phyloP scores from a whole-genome alignment of 129 eudicot genomes.

The Flaveria brownii region DNA sequence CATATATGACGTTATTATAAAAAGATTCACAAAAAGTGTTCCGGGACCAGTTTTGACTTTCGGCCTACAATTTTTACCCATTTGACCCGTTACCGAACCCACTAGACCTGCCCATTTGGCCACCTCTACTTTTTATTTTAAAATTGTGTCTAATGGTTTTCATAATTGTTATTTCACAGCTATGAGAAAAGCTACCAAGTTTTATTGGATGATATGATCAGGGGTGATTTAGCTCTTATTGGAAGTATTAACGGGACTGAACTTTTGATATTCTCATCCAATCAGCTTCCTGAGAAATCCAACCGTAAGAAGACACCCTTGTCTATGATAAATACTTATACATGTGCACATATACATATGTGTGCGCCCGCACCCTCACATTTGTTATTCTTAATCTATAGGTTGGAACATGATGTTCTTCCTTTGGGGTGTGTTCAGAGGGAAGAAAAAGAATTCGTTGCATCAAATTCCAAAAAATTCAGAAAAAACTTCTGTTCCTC shows the following conservation, averaged over 20 bases:
- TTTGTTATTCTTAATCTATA: conserved; percentile 26
- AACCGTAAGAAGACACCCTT: conserved; percentile 61
- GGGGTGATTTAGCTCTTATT: conserved; percentile 80
- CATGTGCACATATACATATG: background rate
- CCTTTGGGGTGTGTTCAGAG: conserved; percentile 92
- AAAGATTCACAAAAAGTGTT: background rate
- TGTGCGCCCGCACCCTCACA: background rate
- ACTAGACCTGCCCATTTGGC: background rate
- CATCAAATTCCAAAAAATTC: conserved; percentile 36
- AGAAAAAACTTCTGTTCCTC: conserved; percentile 30
- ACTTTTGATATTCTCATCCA: conserved; percentile 86
- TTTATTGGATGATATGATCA: conserved; percentile 76
- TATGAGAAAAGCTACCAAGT: conserved; percentile 77
- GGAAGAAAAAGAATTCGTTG: conserved; percentile 47
- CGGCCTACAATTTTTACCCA: background rate
- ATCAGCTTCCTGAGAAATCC: conserved; percentile 68
- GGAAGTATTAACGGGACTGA: conserved; percentile 76
- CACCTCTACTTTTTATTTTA: background rate
- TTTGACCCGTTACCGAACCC: background rate
- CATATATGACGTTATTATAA: background rate
- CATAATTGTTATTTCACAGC: conserved; percentile 43
- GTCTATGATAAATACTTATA: conserved; percentile 14
- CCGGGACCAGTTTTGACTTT: background rate
- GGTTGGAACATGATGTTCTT: conserved; percentile 85
- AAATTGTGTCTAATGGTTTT: background rate